These are phyloP conservation scores for Ceratobasidium papillatum DNA, from an alignment of 1,284 basidiomycete genomes.

Conservation along the genomic window DNA sequence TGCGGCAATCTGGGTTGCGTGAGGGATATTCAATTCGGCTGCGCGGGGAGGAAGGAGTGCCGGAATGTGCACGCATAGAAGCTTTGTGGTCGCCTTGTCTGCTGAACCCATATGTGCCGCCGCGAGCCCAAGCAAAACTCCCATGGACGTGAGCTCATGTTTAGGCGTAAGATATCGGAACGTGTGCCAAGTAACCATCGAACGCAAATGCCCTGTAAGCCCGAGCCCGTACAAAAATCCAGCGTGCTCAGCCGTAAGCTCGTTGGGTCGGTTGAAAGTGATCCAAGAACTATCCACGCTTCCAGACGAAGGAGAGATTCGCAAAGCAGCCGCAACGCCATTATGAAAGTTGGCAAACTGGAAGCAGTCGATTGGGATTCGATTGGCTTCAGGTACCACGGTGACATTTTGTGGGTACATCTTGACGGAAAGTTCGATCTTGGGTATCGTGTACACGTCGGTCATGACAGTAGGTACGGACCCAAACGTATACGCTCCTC, in stretches of 20 bases:
- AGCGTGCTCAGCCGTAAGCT: constrained; percentile 89
- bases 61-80: constrained; percentile 92
- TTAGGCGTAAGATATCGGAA: constrained; percentile 94
- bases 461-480: constrained; percentile 74
- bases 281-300: constrained; percentile 92
- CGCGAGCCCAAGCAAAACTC: constrained; percentile 88
- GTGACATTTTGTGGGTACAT: constrained; percentile 73
- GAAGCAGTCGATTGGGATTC: constrained; percentile 70
- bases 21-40: constrained; percentile 88
- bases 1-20: constrained; percentile 90
- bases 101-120: constrained; percentile 90
- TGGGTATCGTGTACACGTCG: constrained; percentile 80
- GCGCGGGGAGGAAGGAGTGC: constrained; percentile 88
- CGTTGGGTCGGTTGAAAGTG: constrained; percentile 87
- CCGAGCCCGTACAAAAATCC: constrained; percentile 95
- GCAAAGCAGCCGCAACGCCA: constrained; percentile 90
- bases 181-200: constrained; percentile 88
- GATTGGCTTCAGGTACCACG: constrained; percentile 63
- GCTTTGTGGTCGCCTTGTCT: constrained; percentile 87
- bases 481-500: constrained; percentile 88
- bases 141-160: constrained; percentile 94
- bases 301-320: constrained; percentile 78
- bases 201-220: constrained; percentile 86
- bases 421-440: constrained; percentile 80
- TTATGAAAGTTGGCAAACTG: constrained; percentile 98